Percentiles rank a stretch among this genome's conserved stretches.
phyloP scores from a whole-genome alignment of 345 rosid species.

The Nasturtium officinale region DNA sequence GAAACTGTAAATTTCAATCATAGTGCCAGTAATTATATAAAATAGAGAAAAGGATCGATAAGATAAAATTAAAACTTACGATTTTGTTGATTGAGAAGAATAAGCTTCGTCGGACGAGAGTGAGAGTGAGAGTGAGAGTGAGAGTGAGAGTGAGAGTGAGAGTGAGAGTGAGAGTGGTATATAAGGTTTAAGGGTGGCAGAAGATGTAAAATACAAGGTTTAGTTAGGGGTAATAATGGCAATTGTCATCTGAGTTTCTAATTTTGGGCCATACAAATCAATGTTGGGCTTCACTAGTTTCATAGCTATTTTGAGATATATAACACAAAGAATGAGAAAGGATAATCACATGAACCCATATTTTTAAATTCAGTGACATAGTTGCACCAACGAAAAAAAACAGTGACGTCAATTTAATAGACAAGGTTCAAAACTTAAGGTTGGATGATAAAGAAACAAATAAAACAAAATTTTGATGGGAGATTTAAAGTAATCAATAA shows the following conservation, averaged over 20 bases:
- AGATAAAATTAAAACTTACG: background rate
- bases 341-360: no score
- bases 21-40: background rate
- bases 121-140: background rate
- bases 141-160: no score
- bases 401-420: no score
- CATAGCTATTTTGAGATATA: background rate
- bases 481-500: no score
- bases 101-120: background rate
- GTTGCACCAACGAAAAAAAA: no score
- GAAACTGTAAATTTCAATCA: constrained; percentile 2
- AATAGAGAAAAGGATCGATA: background rate
- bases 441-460: no score
- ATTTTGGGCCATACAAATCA: constrained; percentile 9
- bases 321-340: background rate
- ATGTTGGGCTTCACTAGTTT: constrained; percentile 21
- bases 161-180: no score
- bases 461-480: no score
- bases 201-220: constrained; percentile 1
- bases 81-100: background rate
- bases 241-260: background rate
- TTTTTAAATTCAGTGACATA: background rate
- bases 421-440: no score
- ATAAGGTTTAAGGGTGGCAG: constrained; percentile 37
- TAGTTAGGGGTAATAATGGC: constrained; percentile 10